Percentiles rank a stretch among this genome's conserved stretches.
Conservation (phyloP, 1,284 basidiomycete genomes). For the Cutaneotrichosporon cutaneum region DNA sequence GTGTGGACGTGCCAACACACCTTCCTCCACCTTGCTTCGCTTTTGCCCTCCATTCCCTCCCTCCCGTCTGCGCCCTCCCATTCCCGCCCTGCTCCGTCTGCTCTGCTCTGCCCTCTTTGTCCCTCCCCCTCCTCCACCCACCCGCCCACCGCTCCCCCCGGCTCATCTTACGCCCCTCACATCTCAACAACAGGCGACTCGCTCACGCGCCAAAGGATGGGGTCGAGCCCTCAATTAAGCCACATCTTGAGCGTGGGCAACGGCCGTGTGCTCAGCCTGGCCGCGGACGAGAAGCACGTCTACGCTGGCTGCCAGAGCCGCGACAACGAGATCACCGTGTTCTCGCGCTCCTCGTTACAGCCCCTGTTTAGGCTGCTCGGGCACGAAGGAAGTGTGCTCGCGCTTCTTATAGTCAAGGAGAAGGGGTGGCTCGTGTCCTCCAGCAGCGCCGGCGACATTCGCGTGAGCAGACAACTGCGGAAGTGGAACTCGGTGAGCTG, state of each 20-base stretch:
- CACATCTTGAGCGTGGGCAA: conserved; percentile 49
- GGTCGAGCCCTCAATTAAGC: conserved; percentile 47
- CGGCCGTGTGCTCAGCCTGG: conserved; percentile 65
- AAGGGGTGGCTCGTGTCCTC: conserved; percentile 83
- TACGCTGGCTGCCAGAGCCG: conserved; percentile 80
- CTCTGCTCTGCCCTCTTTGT: neutral
- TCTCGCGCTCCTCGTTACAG: conserved; percentile 70
- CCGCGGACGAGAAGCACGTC: conserved; percentile 68
- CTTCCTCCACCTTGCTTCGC: neutral
- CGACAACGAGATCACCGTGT: conserved; percentile 68
- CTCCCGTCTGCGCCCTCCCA: too few species aligned
- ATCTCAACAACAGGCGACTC: conserved; percentile 33
- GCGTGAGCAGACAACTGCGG: conserved; percentile 56
- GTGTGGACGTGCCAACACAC: neutral
- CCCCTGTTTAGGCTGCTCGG: conserved; percentile 73
- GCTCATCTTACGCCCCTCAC: neutral
- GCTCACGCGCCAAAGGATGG: conserved; percentile 47
- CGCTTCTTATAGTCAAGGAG: conserved; percentile 72
- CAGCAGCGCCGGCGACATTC: conserved; percentile 66
- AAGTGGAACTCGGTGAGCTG: conserved; percentile 9
- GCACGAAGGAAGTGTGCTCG: conserved; percentile 81
- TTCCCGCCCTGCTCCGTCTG: neutral
- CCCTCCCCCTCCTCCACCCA: neutral
- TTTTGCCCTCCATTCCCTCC: neutral
- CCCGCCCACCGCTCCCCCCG: too few species aligned